Percentiles rank a stretch among this genome's conserved stretches.
phyloP scores from a whole-genome alignment of 441 rosid species.

The Raphanus hybrid region DNA sequence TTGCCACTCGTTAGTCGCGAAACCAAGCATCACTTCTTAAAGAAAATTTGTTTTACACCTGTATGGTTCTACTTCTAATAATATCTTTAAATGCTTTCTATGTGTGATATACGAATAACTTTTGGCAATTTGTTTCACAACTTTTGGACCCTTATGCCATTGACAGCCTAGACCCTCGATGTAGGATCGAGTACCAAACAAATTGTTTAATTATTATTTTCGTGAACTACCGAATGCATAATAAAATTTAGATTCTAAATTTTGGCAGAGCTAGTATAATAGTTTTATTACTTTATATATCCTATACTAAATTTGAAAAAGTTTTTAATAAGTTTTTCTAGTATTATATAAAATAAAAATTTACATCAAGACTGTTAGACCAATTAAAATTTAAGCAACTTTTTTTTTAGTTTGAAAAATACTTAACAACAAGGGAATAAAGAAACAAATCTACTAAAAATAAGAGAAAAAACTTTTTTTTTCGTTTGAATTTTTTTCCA shows the following conservation, averaged over 20 bases:
- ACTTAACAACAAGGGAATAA: not conserved
- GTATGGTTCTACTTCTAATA: not conserved
- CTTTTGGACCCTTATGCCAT: constrained; percentile 31
- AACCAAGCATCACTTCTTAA: not conserved
- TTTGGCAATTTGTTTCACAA: constrained; percentile 32
- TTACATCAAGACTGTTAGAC: not conserved
- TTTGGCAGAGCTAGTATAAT: not conserved
- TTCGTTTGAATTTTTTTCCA: not conserved
- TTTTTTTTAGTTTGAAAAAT: too few species aligned
- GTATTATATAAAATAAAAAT: not conserved
- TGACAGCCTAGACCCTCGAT: constrained; percentile 42
- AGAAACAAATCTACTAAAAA: not conserved
- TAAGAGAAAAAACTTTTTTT: not conserved
- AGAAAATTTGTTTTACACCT: constrained; percentile 17
- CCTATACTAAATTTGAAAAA: not conserved
- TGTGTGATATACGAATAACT: constrained; percentile 33
- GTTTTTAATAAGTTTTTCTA: not conserved
- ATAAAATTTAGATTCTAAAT: not conserved
- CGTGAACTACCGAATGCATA: constrained; percentile 23
- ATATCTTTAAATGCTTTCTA: constrained; percentile 10
- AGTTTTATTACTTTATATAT: not conserved
- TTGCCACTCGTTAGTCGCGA: constrained; percentile 10
- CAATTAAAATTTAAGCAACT: not conserved
- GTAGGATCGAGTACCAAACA: constrained; percentile 13
- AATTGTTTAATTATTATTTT: constrained; percentile 23